Evolutionary conservation across 192 early-diverging fungal species (phyloP).

Genomic region (Backusella luteola): DNA sequence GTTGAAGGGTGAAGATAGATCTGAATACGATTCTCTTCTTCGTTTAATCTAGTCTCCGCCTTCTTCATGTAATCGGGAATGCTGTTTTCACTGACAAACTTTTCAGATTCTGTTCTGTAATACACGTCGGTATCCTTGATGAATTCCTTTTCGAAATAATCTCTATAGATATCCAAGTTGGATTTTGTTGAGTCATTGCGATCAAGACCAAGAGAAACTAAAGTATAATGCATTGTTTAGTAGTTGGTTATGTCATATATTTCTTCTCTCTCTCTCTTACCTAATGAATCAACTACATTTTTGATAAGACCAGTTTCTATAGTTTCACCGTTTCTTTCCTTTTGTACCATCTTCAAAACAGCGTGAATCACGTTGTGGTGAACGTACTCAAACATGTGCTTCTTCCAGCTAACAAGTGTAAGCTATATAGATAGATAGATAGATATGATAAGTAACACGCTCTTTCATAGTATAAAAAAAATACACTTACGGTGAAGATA

Average conservation of each 20-base stretch:
- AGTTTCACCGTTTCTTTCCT: conserved; percentile 86
- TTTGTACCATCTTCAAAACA: conserved; percentile 78
- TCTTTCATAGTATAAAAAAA: background rate
- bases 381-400: conserved; percentile 68
- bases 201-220: conserved; percentile 82
- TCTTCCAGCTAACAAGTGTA: conserved; percentile 86
- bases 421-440: conserved; percentile 52
- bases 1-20: conserved; percentile 86
- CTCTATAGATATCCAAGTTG: conserved; percentile 85
- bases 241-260: background rate
- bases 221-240: background rate
- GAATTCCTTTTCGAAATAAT: conserved; percentile 87
- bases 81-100: conserved; percentile 86
- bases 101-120: conserved; percentile 88
- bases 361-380: conserved; percentile 71
- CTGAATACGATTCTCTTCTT: conserved; percentile 87
- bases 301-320: conserved; percentile 85
- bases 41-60: conserved; percentile 70
- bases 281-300: conserved; percentile 89
- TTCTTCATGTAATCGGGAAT: conserved; percentile 96
- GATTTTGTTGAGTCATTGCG: conserved; percentile 75
- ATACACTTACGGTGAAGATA: conserved; percentile 81
- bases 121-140: conserved; percentile 76
- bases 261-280: conserved; percentile 40
- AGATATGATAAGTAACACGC: background rate